Percentiles rank a stretch among this genome's conserved stretches.
phyloP scores from a whole-genome alignment of 176 grass and related monocot genomes.

The Chloris gayana region DNA sequence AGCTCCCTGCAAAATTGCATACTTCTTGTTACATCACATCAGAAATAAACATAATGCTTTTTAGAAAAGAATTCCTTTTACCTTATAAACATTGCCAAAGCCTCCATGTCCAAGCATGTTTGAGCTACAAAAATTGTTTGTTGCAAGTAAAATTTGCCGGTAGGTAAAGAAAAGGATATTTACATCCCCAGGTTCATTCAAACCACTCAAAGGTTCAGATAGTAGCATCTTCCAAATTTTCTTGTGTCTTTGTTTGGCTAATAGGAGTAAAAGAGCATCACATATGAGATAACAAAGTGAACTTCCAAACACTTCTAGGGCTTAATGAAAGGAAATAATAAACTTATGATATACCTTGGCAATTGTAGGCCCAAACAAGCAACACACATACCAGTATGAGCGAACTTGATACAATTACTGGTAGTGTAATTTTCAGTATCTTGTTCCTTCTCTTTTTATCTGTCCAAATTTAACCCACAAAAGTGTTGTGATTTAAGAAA shows the following conservation, averaged over 20 bases:
- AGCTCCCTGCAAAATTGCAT: conserved; percentile 33
- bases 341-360: conserved; percentile 27
- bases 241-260: conserved; percentile 21
- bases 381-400: conserved; percentile 24
- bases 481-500: neutral
- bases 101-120: conserved; percentile 66
- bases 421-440: conserved; percentile 13
- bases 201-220: neutral
- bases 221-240: neutral
- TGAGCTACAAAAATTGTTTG: conserved; percentile 51
- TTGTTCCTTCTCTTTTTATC: neutral
- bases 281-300: neutral
- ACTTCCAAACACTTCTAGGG: neutral
- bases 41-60: neutral
- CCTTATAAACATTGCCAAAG: conserved; percentile 72
- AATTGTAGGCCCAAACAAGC: neutral
- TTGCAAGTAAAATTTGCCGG: conserved; percentile 40
- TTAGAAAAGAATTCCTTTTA: neutral
- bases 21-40: neutral
- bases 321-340: neutral
- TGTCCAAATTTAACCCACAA: conserved; percentile 26
- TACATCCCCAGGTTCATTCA: conserved; percentile 3
- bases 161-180: conserved; percentile 29
- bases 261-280: neutral
- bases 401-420: conserved; percentile 4